These are phyloP conservation scores for Fusarium sambucinum DNA, from an alignment of 2,329 filamentous ascomycete species.

Conservation along the genomic window DNA sequence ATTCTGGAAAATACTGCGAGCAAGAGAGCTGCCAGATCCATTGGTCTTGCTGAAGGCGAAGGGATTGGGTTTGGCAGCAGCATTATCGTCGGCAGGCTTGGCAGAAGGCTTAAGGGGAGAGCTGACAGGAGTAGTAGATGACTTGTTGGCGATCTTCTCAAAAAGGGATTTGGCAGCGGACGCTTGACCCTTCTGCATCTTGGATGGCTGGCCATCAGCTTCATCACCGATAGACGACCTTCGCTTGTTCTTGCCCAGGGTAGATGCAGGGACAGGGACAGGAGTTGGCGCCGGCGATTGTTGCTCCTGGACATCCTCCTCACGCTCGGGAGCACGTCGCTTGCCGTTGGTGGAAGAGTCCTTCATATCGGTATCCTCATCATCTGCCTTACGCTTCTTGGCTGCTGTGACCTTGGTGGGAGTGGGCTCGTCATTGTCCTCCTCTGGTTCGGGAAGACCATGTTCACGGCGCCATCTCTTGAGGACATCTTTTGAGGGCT, in stretches of 20 bases:
- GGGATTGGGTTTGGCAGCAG: constrained; percentile 51
- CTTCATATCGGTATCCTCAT: constrained; percentile 56
- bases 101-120: constrained; percentile 51
- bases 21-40: constrained; percentile 50
- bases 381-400: constrained; percentile 70
- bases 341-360: constrained; percentile 58
- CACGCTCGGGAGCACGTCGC: constrained; percentile 60
- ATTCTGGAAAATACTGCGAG: constrained; percentile 59
- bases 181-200: constrained; percentile 63
- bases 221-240: constrained; percentile 62
- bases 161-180: constrained; percentile 69
- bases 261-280: constrained; percentile 45
- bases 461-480: constrained; percentile 70
- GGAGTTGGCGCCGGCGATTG: constrained; percentile 54
- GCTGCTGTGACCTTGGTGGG: constrained; percentile 52
- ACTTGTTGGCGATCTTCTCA: constrained; percentile 68
- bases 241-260: constrained; percentile 64
- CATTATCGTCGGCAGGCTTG: constrained; percentile 45
- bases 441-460: constrained; percentile 64
- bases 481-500: constrained; percentile 68
- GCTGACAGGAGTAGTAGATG: constrained; percentile 52
- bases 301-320: constrained; percentile 56
- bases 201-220: constrained; percentile 62
- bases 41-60: constrained; percentile 54
- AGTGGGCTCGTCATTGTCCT: constrained; percentile 54